Base-by-base conservation (phyloP, 1,139 yeast genomes). In the Scheffersomyces illinoinensis region DNA sequence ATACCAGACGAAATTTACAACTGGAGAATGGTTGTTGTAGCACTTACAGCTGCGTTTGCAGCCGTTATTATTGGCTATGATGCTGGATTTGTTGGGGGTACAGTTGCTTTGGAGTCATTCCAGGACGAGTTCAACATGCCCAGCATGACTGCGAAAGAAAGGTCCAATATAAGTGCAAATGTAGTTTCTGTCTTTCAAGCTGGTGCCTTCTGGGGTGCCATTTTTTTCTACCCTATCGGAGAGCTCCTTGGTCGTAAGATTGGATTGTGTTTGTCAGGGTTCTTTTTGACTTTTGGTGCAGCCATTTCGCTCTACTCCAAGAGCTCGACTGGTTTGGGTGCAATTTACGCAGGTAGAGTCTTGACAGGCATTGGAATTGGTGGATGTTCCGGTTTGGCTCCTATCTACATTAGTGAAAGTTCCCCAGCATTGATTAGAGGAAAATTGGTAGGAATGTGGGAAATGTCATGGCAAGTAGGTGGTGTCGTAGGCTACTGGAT, bases 401-500 rank as follows among this genome's bases (percentile, higher is more conserved):
- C 78, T 5, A 73, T 75, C 56, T 75, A 73, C 55, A 71, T 75
- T 1, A 66, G 74, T 1, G 78, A 75, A 57, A 71, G 73, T 26
- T 66, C 75, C 17, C 78, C 78, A 8, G 67, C 76, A 5, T 59
- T 67, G 7, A 69, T 75, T 20, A 65, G 78, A 61, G 79, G 78
- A 8, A 68, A 75, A 59, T 71, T 85, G 51, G 83, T 84, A 24
- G 85, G 84, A 5, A 68, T 78, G 61, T 81, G 81, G 72, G 87
- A 84, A 66, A 75, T 83, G 57, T 75, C 83, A 24, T 82, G 86
- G 76, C 82, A 82, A 60, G 73, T 82, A 56, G 87, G 87, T 59
- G 84, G 80, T 39, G 69, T 81, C 58, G 75, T 78, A 58, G 84
- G 82, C 59, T 81, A 72, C 64, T 79, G 72, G 76, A 73, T 74